Evolutionary conservation across 352 stramenopile species (phyloP).

Genomic region (Pythium phragmiticola): DNA sequence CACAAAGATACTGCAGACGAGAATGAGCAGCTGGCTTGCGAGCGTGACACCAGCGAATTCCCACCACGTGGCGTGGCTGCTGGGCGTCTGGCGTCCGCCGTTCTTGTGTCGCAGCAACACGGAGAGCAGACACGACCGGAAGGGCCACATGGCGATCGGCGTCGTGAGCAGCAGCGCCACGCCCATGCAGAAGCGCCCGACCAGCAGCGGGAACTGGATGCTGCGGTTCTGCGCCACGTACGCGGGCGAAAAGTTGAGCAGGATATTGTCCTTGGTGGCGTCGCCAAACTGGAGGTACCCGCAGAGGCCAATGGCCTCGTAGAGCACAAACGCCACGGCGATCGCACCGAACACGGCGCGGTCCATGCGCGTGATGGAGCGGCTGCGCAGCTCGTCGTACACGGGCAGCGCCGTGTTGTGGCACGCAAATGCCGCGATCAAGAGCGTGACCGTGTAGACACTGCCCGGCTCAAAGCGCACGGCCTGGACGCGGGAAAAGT

Average conservation of each 20-base stretch:
- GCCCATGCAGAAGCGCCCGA: constrained; percentile 65
- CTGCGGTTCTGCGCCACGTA: constrained; percentile 46
- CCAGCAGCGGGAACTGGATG: constrained; percentile 44
- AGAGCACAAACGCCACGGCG: constrained; percentile 61
- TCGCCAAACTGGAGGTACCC: constrained; percentile 73
- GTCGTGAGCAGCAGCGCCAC: constrained; percentile 62
- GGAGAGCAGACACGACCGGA: constrained; percentile 70
- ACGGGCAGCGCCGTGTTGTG: constrained; percentile 78
- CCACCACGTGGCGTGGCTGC: constrained; percentile 42
- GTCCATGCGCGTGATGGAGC: constrained; percentile 61
- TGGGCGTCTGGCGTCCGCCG: constrained; percentile 56
- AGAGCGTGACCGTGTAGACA: constrained; percentile 72
- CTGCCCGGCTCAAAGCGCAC: constrained; percentile 56
- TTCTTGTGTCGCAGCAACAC: constrained; percentile 71
- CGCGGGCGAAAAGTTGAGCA: constrained; percentile 75
- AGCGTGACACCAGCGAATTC: constrained; percentile 56
- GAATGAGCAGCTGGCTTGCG: constrained; percentile 53
- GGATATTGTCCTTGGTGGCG: constrained; percentile 66
- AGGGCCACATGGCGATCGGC: constrained; percentile 77
- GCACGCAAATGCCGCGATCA: constrained; percentile 75
- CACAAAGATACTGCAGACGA: constrained; percentile 72
- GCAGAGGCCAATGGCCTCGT: constrained; percentile 62
- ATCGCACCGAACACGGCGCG: constrained; percentile 61
- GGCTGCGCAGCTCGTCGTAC: constrained; percentile 68
- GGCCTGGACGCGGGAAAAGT: constrained; percentile 37